Conservation (phyloP, 2,329 filamentous ascomycete species). For the Byssochlamys sp. region DNA sequence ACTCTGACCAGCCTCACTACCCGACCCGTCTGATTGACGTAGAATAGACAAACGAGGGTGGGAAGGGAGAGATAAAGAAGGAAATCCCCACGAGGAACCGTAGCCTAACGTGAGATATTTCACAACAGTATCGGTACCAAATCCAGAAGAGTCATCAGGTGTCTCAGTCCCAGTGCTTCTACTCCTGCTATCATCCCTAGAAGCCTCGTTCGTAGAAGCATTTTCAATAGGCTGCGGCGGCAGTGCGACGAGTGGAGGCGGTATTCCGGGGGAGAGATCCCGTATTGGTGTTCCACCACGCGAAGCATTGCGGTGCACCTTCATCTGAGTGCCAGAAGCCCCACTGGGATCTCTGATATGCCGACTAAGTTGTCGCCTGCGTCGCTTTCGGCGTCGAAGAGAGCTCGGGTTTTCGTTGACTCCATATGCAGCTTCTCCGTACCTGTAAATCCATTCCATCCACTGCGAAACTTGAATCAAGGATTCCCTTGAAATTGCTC, state of each 20-base stretch:
- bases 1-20: conserved; percentile 1
- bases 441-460: conserved; percentile 79
- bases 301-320: not conserved
- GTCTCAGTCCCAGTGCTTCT: conserved; percentile 12
- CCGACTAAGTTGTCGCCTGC: conserved; percentile 18
- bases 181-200: conserved; percentile 9
- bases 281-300: conserved; percentile 8
- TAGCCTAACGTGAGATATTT: conserved; percentile 44
- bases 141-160: conserved; percentile 19
- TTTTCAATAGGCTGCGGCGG: conserved; percentile 11
- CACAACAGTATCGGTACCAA: conserved; percentile 37
- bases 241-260: conserved; percentile 32
- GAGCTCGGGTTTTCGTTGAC: conserved; percentile 69
- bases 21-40: conserved; percentile 10
- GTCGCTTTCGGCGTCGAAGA: conserved; percentile 40
- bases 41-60: conserved; percentile 19
- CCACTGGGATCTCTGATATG: conserved; percentile 11
- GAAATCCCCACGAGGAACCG: conserved; percentile 38
- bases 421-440: conserved; percentile 77
- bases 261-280: conserved; percentile 32
- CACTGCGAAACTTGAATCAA: conserved; percentile 67
- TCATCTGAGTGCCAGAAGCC: conserved; percentile 1
- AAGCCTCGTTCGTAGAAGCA: conserved; percentile 4
- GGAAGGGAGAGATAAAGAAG: conserved; percentile 19
- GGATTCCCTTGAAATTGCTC: conserved; percentile 61